Base-by-base conservation (phyloP, 176 grass and related monocot genomes). In the Juncus inflexus region DNA sequence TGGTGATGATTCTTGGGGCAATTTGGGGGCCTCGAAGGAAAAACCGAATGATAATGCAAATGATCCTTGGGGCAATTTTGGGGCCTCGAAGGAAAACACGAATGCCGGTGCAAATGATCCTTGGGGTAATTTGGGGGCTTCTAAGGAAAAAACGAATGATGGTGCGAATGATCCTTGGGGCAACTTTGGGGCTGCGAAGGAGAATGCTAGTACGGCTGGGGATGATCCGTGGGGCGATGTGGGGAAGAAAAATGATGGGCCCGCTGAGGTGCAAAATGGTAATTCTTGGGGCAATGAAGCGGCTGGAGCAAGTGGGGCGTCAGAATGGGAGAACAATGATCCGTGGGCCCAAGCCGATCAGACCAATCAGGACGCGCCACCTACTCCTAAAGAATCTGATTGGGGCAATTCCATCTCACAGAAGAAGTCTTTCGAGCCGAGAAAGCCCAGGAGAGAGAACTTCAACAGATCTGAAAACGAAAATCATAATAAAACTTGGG, bases 1-100 rank as follows among this genome's bases (percentile, higher is more conserved):
- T 58, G 73, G 72, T 41, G 81, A 84, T 87, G 79, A 72, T 65
- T 58, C 57, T 64, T 77, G 66, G 41, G 55, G 53, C 15, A 83
- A 50, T 53, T 61, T 47, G 15, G 43, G 62, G 60, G 35, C 38
- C 50, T 2, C 52, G 72, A 50, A 72, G 41, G 40, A 16, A 39
- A 73, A 56, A 72, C 9, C 5, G 36, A 49, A 19, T 55, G 45
- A 12, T 50, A 12, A 40, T 63, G 12, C 55, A 66, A 6, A 39
- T 28, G 15, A 43, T 70, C 76, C 75, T 42, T 71, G 15, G 15
- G 39, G 14, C 4, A 60, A 70, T 47, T 47, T 47, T 49, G 40
- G 52, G 52, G 53, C 55, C 35, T 10, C 43, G 9, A 47, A 47
- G 43, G 43, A 47, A 47, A 47, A 47, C 6, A 9, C 5, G 6